Conservation (phyloP, 2,329 filamentous ascomycete species). For the Microdochium trichocladiopsis region DNA sequence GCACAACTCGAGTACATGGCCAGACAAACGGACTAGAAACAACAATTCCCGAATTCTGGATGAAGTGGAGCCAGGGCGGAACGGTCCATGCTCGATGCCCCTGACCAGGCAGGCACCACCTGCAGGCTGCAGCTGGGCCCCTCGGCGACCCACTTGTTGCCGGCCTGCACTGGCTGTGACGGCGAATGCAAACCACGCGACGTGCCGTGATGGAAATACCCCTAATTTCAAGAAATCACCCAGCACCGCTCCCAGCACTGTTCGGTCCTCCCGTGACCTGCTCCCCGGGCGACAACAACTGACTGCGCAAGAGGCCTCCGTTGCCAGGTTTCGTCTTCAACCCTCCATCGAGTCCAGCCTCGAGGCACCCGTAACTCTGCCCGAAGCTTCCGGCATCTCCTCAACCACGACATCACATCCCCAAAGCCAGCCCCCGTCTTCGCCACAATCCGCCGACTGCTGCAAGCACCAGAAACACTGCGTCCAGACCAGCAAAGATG, state of each 20-base stretch:
- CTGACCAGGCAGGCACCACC: neutral
- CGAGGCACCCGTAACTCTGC: neutral
- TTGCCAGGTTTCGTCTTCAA: neutral
- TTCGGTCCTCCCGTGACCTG: neutral
- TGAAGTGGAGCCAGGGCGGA: too few species aligned
- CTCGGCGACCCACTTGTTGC: too few species aligned
- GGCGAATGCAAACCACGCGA: neutral
- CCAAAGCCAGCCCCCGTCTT: neutral
- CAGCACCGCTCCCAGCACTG: neutral
- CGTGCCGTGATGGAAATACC: neutral
- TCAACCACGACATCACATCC: neutral
- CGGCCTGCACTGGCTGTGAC: too few species aligned
- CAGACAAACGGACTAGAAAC: too few species aligned
- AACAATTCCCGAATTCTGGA: too few species aligned
- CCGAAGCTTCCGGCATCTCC: neutral
- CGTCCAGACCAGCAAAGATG: conserved; percentile 35
- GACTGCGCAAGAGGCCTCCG: neutral
- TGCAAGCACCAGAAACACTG: too few species aligned
- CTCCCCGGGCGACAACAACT: neutral
- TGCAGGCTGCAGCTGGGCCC: neutral
- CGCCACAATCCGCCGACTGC: too few species aligned
- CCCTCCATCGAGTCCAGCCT: neutral
- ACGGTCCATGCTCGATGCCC: too few species aligned
- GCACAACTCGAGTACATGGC: too few species aligned
- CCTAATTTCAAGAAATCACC: neutral